Evolutionary conservation across 306 rosid genomes (phyloP), one percentile per base, ranked within the genome.

Genomic region (Rubus idaeus): DNA sequence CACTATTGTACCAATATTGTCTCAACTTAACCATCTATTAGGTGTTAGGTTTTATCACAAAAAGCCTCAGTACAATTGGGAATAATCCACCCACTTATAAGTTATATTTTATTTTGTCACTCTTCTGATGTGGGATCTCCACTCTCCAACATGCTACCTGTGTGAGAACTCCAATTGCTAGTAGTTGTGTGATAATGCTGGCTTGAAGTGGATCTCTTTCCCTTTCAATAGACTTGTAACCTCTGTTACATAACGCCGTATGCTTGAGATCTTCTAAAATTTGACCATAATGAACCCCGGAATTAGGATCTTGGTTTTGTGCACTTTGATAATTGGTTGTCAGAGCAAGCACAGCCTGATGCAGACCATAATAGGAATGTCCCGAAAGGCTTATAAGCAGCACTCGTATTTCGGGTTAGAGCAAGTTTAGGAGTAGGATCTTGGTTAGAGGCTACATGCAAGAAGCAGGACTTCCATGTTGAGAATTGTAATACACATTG

Each of bases 391-490:
- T 65, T 42, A 70, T 90, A 86, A 4, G 0, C 55, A 17, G 0
- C 6, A 30, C 63, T 11, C 5, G 16, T 58, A 14, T 30, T 30
- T 30, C 35, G 35, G 35, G 35, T 30, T 30, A 66, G 37, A 35
- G 80, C 75, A 61, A 17, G 5, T 68, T 81, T 86, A 2, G 86
- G 86, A 21, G 82, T 63, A 30, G 91, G 86, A 70, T 93, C 90
- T 6, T 62, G 62, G 80, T 21, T 52, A 51, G 87, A 88, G 52
- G 80, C 90, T 7, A 89, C 78, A 6, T 90, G 88, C 10, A 93
- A 75, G 81, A 93, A 93, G 82, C 88, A 89, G 60, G 98, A 89
- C 55, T 75, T 83, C 93, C 92, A 90, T 1, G 49, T 62, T 30
- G 89, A 41, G 86, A 76, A 81, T n/a, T 85, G 74, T n/a, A 83